Evolutionary conservation across 306 rosid genomes (phyloP).

Genomic region (Hippophae rhamnoides): DNA sequence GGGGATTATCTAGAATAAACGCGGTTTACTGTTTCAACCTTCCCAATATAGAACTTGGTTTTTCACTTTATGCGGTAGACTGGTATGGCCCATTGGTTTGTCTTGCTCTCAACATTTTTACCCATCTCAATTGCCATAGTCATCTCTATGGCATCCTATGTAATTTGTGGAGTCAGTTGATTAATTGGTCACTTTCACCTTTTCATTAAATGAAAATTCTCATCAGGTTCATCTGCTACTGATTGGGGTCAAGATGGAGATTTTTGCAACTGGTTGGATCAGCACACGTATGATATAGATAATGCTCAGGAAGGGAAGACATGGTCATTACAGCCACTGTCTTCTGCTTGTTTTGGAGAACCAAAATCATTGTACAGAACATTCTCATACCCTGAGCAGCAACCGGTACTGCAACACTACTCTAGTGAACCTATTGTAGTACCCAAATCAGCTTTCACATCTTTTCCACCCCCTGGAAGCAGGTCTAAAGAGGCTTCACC

Average conservation of each 20-base stretch:
- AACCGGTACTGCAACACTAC: constrained; percentile 44
- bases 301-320: constrained; percentile 42
- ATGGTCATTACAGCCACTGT: constrained; percentile 63
- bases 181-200: not conserved
- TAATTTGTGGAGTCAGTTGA: too few relatives aligned
- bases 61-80: too few relatives aligned
- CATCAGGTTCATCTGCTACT: constrained; percentile 49
- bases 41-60: too few relatives aligned
- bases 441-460: constrained; percentile 44
- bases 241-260: constrained; percentile 42
- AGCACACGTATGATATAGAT: constrained; percentile 31
- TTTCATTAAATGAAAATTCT: not conserved
- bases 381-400: constrained; percentile 86
- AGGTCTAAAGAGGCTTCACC: constrained; percentile 48
- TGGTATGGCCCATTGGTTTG: too few relatives aligned
- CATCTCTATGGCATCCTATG: too few relatives aligned
- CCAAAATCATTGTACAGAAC: constrained; percentile 65
- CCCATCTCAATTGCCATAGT: too few relatives aligned
- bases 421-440: constrained; percentile 50
- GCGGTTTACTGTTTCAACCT: too few relatives aligned
- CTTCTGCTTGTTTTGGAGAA: constrained; percentile 41
- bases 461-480: constrained; percentile 52
- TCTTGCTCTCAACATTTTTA: too few relatives aligned
- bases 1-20: too few relatives aligned
- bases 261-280: constrained; percentile 43